phyloP scores from a whole-genome alignment of 768 basidiomycete genomes.

The Goffeauzyma gilvescens region DNA sequence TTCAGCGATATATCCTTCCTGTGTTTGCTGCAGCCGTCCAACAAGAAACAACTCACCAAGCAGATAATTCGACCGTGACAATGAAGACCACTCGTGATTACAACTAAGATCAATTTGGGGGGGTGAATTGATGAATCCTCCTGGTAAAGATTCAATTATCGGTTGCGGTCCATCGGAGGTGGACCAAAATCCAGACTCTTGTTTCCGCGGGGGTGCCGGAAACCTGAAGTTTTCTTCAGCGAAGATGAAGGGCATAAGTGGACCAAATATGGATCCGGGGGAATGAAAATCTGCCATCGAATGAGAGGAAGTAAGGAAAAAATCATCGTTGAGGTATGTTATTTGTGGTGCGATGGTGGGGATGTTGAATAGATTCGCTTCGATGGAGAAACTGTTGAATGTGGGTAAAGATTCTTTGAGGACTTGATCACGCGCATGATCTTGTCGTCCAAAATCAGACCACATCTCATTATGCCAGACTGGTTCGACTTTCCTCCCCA shows the following conservation, averaged over 20 bases:
- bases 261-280: neutral
- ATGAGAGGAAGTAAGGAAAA: neutral
- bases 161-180: neutral
- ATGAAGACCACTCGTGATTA: neutral
- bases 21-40: too few species aligned
- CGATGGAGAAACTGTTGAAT: neutral
- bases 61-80: neutral
- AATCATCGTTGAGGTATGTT: neutral
- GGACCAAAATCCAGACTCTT: neutral
- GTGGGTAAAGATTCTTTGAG: neutral
- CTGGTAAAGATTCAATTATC: neutral
- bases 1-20: too few species aligned
- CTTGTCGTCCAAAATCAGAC: neutral
- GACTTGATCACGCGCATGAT: neutral
- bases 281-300: neutral
- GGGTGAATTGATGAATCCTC: neutral
- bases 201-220: neutral
- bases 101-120: neutral
- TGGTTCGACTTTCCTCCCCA: too few species aligned
- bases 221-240: neutral
- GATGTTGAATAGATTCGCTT: neutral
- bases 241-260: neutral
- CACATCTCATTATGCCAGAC: constrained; percentile 1
- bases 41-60: too few species aligned
- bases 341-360: neutral